A percentile compares a stretch with the other conserved stretches of the same genome.
These are phyloP conservation scores for Coemansia furcata DNA, from an alignment of 192 early-diverging fungal genomes.

Conservation along the genomic window DNA sequence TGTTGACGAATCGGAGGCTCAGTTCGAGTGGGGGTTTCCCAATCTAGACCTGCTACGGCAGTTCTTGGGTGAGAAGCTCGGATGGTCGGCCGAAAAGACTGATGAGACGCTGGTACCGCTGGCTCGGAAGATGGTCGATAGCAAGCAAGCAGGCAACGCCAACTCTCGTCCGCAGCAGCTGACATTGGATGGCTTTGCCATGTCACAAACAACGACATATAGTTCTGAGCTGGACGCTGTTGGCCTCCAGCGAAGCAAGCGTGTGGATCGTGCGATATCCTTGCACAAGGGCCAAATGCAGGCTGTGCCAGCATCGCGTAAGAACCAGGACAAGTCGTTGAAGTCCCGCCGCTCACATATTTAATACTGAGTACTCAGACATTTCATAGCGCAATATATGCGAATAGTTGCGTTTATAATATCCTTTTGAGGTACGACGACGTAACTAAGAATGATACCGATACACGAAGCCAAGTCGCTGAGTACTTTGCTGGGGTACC, in stretches of 20 bases:
- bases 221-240: conserved; percentile 1
- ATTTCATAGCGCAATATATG: neutral
- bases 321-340: conserved; percentile 4
- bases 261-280: conserved; percentile 41
- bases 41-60: conserved; percentile 53
- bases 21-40: conserved; percentile 46
- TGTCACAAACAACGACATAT: neutral
- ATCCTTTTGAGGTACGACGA: neutral
- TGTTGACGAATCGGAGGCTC: conserved; percentile 50
- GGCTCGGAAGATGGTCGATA: conserved; percentile 36
- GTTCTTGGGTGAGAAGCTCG: conserved; percentile 47
- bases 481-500: neutral
- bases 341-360: conserved; percentile 7
- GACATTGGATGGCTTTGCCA: conserved; percentile 28
- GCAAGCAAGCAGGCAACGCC: neutral
- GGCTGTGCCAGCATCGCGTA: neutral
- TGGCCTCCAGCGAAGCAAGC: conserved; percentile 28
- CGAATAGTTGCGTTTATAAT: neutral
- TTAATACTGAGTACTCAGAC: neutral
- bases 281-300: conserved; percentile 20
- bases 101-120: conserved; percentile 52
- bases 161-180: conserved; percentile 10
- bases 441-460: neutral
- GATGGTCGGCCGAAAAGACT: conserved; percentile 41
- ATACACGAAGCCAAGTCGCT: neutral